Conservation (phyloP, 208 protist species). For the Naegleria fowleri region DNA sequence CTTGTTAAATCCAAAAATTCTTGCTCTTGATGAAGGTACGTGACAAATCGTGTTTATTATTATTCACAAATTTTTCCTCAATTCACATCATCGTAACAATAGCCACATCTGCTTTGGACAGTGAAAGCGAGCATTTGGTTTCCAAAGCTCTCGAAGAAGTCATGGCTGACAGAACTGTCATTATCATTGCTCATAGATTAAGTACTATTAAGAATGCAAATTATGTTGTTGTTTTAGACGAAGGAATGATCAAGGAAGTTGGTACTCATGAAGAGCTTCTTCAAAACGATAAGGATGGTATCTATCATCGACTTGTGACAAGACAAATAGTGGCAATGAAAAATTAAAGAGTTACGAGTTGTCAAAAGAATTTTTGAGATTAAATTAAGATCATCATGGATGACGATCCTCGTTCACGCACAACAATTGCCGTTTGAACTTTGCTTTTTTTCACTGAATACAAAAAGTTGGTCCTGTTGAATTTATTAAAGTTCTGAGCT, state of each 20-base stretch:
- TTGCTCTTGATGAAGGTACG: conserved; percentile 80
- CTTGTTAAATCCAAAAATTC: conserved; percentile 61
- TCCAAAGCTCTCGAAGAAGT: conserved; percentile 6
- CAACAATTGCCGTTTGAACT: too few relatives aligned
- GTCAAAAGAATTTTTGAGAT: too few relatives aligned
- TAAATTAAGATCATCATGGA: too few relatives aligned
- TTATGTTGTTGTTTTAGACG: conserved; percentile 64
- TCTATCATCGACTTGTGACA: conserved; percentile 32
- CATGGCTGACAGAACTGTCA: conserved; percentile 44
- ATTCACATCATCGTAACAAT: neutral
- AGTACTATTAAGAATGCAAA: conserved; percentile 49
- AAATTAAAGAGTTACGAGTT: neutral
- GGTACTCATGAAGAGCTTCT: conserved; percentile 45
- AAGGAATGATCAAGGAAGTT: conserved; percentile 59
- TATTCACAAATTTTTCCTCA: too few relatives aligned
- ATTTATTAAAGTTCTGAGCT: too few relatives aligned
- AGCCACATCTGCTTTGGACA: neutral
- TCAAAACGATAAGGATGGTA: conserved; percentile 28
- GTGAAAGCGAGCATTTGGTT: conserved; percentile 25
- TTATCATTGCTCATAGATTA: conserved; percentile 77
- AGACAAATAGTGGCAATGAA: conserved; percentile 13
- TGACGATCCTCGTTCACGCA: too few relatives aligned
- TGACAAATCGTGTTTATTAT: too few relatives aligned
- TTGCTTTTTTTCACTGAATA: too few relatives aligned
- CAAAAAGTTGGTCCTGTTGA: too few relatives aligned